Percentiles rank a stretch among this genome's conserved stretches.
Evolutionary conservation across 2,329 filamentous ascomycete genomes (phyloP).

Genomic region (Penicillium hordei): DNA sequence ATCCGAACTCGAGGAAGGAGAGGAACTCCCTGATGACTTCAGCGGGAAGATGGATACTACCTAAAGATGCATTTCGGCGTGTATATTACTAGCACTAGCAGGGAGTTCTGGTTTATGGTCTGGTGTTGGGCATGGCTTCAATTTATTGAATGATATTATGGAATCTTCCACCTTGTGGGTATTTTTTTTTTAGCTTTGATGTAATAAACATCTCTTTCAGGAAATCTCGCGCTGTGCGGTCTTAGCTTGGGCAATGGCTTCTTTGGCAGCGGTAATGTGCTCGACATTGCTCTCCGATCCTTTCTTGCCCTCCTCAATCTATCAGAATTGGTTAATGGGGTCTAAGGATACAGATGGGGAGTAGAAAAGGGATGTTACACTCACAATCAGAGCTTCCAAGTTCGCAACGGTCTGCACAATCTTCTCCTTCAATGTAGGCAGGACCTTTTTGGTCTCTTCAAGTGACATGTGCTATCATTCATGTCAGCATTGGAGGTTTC

Average conservation of each 20-base stretch:
- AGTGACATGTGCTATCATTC: conserved; percentile 67
- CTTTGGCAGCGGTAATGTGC: conserved; percentile 44
- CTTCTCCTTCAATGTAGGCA: conserved; percentile 68
- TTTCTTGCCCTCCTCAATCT: conserved; percentile 44
- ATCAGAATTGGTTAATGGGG: conserved; percentile 4
- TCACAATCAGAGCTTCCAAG: conserved; percentile 73
- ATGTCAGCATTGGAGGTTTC: conserved; percentile 9
- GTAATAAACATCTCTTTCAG: conserved; percentile 20
- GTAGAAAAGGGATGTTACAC: conserved; percentile 37
- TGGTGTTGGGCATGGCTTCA: conserved; percentile 24
- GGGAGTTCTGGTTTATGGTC: conserved; percentile 27
- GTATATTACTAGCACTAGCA: conserved; percentile 29
- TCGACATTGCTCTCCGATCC: conserved; percentile 41
- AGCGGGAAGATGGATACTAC: conserved; percentile 67
- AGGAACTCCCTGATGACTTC: conserved; percentile 52
- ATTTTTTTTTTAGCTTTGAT: conserved; percentile 2
- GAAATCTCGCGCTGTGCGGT: conserved; percentile 42
- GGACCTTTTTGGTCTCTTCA: conserved; percentile 84
- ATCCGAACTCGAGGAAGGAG: conserved; percentile 47
- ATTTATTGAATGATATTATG: conserved; percentile 22
- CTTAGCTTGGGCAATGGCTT: conserved; percentile 42
- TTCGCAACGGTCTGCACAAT: conserved; percentile 70
- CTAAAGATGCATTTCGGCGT: conserved; percentile 18
- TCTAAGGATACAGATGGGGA: background rate
- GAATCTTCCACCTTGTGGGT: conserved; percentile 9